Evolutionary conservation across 2,329 filamentous ascomycete species (phyloP), one percentile per base, ranked within the genome.

Genomic region (Knufia petricola): DNA sequence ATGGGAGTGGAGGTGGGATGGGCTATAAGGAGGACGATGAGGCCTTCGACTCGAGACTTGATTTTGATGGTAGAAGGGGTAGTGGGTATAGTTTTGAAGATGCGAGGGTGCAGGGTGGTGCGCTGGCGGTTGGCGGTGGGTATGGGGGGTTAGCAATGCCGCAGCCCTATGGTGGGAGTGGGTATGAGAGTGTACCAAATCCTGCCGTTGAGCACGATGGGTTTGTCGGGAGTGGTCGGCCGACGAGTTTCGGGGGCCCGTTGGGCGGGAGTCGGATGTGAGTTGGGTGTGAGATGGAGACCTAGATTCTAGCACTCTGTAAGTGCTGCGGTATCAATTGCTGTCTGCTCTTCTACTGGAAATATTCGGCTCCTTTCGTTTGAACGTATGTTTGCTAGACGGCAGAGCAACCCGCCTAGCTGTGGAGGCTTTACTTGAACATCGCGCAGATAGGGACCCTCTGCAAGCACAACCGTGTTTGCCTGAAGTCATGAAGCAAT

Each of bases 21-120:
- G 32, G 21, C n/a, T 30, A 31, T 15, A 31, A 48, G n/a, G 45
- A 41, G 34, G 45, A 48, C 26, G 45, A 48, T 30, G 43, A 46
- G 15, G 45, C 45, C 10, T 48, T 48, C 32, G 45, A 48, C 24
- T 39, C 45, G 19, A 48, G 37, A 15, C 17, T 48, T 2, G 30
- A 48, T 48, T 20, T 39, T 17, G 15, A 48, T 40, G 45, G 37
- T 15, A 21, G 32, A 23, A 10, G 31, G 13, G 21, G 12, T 36
- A 15, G 3, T 13, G 43, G 30, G 23, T 24, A 36, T 37, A 46
- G 43, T 37, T 46, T 46, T 36, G 43, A 46, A 19, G 43, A 28
- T 20, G 24, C 43, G 19, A 46, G 43, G 21, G 30, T 46, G 23
- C 43, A 44, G 10, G 41, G 41, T 44, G 41, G 41, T 7, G 24